These are phyloP conservation scores for Termitomyces bulborhizus DNA, from an alignment of 768 basidiomycete genomes.

Conservation along the genomic window DNA sequence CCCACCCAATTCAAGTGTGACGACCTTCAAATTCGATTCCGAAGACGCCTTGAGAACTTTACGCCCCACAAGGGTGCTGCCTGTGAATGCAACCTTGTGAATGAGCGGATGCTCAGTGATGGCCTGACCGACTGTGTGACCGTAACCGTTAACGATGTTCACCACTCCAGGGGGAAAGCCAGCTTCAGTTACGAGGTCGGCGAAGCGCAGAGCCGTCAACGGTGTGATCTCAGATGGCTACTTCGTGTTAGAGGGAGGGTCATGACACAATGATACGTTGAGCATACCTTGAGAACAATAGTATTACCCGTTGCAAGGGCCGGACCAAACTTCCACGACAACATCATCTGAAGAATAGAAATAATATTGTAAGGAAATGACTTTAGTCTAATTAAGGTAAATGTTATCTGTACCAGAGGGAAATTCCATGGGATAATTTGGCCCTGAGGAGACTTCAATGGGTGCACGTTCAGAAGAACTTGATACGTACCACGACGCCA, in stretches of 20 bases:
- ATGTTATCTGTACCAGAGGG: slow-evolving; percentile 18
- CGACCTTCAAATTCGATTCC: slow-evolving; percentile 77
- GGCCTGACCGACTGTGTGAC: slow-evolving; percentile 53
- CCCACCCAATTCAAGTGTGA: slow-evolving; percentile 79
- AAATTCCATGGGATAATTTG: slow-evolving; percentile 60
- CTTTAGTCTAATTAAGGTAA: neutral
- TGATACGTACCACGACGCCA: slow-evolving; percentile 34
- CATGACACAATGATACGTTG: neutral
- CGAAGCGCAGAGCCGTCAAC: slow-evolving; percentile 46
- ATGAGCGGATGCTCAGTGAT: slow-evolving; percentile 51
- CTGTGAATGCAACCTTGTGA: slow-evolving; percentile 82
- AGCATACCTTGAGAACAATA: slow-evolving; percentile 45
- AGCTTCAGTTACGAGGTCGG: slow-evolving; percentile 52
- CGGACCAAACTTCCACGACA: slow-evolving; percentile 24
- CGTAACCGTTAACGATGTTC: slow-evolving; percentile 64
- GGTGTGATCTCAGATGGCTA: slow-evolving; percentile 66
- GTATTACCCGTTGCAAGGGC: slow-evolving; percentile 45
- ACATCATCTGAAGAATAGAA: slow-evolving; percentile 14
- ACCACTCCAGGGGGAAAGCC: slow-evolving; percentile 70
- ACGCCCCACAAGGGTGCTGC: slow-evolving; percentile 73
- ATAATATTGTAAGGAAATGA: neutral
- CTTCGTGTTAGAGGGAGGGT: neutral
- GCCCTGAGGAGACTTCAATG: slow-evolving; percentile 15
- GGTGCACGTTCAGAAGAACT: neutral
- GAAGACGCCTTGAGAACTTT: slow-evolving; percentile 77